Percentiles rank a stretch among this genome's conserved stretches.
Conservation (phyloP, 2,329 filamentous ascomycete species). For the Botrytis fragariae region DNA sequence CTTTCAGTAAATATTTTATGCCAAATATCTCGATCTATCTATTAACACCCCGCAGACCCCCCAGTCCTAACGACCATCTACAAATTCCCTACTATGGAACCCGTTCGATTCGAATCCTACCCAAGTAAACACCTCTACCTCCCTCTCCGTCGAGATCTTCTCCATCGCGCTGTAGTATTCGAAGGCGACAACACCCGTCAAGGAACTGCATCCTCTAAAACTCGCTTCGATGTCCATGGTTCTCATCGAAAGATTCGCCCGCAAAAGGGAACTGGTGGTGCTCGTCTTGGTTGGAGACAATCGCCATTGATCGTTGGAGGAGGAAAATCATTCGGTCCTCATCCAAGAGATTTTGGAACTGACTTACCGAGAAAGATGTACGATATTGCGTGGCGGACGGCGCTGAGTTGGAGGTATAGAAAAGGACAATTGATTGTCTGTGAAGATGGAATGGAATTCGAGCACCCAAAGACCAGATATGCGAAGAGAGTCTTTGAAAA, state of each 20-base stretch:
- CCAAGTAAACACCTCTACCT: slow-evolving; percentile 79
- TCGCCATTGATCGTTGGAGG: slow-evolving; percentile 80
- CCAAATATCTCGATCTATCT: background rate
- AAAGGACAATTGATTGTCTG: slow-evolving; percentile 84
- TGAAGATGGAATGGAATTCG: slow-evolving; percentile 71
- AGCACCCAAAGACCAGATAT: slow-evolving; percentile 51
- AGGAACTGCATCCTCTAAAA: slow-evolving; percentile 82
- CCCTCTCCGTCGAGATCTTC: slow-evolving; percentile 83
- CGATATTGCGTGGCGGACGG: slow-evolving; percentile 92
- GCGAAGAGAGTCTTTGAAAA: slow-evolving; percentile 65
- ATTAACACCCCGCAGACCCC: slow-evolving; percentile 43
- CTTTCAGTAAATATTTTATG: slow-evolving; percentile 10
- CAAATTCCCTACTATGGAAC: slow-evolving; percentile 86
- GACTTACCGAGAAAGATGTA: slow-evolving; percentile 85
- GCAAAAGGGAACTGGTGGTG: slow-evolving; percentile 82
- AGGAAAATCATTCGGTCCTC: slow-evolving; percentile 85
- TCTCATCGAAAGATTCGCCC: slow-evolving; percentile 76
- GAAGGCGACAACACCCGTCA: slow-evolving; percentile 87
- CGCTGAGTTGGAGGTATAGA: slow-evolving; percentile 85
- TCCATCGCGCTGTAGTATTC: slow-evolving; percentile 88
- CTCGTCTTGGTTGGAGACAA: slow-evolving; percentile 78
- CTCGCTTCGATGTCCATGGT: slow-evolving; percentile 77
- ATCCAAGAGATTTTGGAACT: slow-evolving; percentile 87
- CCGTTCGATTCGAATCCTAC: slow-evolving; percentile 73
- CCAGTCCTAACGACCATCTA: slow-evolving; percentile 83